Conservation (phyloP, 2,329 filamentous ascomycete genomes). For the Colletotrichum incanum region DNA sequence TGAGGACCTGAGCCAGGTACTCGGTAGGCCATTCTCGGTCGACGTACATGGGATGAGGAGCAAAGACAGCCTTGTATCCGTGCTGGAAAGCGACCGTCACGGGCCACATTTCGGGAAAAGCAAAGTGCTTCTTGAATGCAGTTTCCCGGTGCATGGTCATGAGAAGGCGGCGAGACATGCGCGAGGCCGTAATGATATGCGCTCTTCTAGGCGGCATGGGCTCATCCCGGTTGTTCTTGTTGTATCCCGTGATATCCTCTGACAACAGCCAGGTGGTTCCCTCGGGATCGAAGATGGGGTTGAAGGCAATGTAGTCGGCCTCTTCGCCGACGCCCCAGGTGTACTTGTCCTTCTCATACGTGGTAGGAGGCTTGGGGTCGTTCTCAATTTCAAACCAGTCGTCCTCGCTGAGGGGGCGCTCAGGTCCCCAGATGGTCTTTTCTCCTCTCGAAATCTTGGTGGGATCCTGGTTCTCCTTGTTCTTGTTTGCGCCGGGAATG, state of each 20-base stretch:
- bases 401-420: constrained; percentile 75
- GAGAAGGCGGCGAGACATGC: constrained; percentile 86
- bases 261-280: constrained; percentile 87
- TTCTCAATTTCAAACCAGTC: constrained; percentile 82
- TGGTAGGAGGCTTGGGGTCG: constrained; percentile 81
- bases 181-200: constrained; percentile 89
- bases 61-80: constrained; percentile 92
- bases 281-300: constrained; percentile 91
- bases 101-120: constrained; percentile 98
- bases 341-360: constrained; percentile 85
- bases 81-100: constrained; percentile 90
- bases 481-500: constrained; percentile 57
- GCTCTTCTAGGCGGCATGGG: constrained; percentile 79
- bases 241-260: constrained; percentile 89
- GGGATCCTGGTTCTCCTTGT: constrained; percentile 49
- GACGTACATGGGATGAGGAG: constrained; percentile 89
- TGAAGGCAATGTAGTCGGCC: constrained; percentile 92
- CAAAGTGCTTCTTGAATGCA: constrained; percentile 85
- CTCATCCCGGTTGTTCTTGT: constrained; percentile 71
- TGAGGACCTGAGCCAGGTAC: constrained; percentile 85
- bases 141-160: constrained; percentile 94
- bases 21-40: constrained; percentile 88
- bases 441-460: constrained; percentile 58
- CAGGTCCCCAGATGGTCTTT: constrained; percentile 87
- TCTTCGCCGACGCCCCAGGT: constrained; percentile 92